phyloP scores from a whole-genome alignment of 1,139 yeast genomes.

The Zygoascus meyerae region DNA sequence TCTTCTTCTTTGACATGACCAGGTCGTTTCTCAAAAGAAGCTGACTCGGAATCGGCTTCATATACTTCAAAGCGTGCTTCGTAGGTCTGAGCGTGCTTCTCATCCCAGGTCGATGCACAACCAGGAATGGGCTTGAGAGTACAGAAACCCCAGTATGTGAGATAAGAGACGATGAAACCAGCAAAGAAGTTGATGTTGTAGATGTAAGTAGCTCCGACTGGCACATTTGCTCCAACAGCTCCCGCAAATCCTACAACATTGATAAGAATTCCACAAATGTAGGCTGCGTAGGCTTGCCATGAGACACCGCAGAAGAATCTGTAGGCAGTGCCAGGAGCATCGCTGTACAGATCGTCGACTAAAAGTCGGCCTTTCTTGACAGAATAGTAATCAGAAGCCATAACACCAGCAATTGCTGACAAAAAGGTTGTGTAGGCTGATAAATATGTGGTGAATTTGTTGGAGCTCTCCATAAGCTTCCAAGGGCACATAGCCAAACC shows the following conservation, averaged over 20 bases:
- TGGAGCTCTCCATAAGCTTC: slow-evolving; percentile 70
- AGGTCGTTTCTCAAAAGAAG: not conserved
- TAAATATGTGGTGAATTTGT: slow-evolving; percentile 75
- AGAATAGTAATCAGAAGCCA: slow-evolving; percentile 68
- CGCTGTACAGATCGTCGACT: slow-evolving; percentile 57
- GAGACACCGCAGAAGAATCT: slow-evolving; percentile 61
- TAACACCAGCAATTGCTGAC: slow-evolving; percentile 81
- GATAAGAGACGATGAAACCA: slow-evolving; percentile 58
- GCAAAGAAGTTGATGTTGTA: slow-evolving; percentile 69
- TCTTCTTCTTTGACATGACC: not conserved
- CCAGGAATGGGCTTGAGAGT: slow-evolving; percentile 58
- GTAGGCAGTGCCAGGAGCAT: slow-evolving; percentile 46
- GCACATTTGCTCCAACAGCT: slow-evolving; percentile 64
- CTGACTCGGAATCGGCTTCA: not conserved
- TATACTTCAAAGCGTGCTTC: slow-evolving; percentile 13
- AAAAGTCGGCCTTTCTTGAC: slow-evolving; percentile 63
- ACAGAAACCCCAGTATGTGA: slow-evolving; percentile 47
- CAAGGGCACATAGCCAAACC: slow-evolving; percentile 84
- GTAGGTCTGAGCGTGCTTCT: slow-evolving; percentile 51
- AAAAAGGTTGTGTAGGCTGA: slow-evolving; percentile 84
- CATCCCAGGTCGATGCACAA: slow-evolving; percentile 54
- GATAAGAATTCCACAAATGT: slow-evolving; percentile 49
- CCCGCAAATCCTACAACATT: slow-evolving; percentile 88
- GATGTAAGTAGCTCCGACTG: slow-evolving; percentile 68
- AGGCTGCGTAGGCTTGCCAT: slow-evolving; percentile 53